These are phyloP conservation scores for Gnomoniopsis smithogilvyi DNA, from an alignment of 2,329 filamentous ascomycete species.

Conservation along the genomic window DNA sequence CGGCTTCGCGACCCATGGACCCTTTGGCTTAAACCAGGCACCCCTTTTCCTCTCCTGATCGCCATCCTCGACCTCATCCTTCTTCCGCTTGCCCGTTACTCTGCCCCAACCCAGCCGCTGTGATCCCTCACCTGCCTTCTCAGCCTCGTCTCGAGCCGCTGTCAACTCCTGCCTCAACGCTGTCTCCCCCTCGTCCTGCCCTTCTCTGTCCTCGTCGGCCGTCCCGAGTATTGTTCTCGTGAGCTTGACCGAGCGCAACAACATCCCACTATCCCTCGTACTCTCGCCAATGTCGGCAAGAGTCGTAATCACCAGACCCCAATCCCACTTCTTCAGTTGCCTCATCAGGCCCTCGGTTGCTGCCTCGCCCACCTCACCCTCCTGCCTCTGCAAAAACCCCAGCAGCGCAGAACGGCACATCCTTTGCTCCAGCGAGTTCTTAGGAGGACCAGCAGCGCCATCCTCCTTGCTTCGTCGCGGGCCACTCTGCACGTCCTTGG, in stretches of 20 bases:
- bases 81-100: slow-evolving; percentile 11
- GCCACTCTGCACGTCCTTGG: slow-evolving; percentile 4
- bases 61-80: slow-evolving; percentile 22
- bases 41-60: background rate
- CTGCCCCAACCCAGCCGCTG: background rate
- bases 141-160: background rate
- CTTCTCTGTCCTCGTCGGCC: slow-evolving; percentile 23
- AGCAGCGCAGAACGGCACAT: slow-evolving; percentile 34
- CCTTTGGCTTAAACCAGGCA: slow-evolving; percentile 48
- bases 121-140: background rate
- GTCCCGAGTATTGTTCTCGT: slow-evolving; percentile 21
- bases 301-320: slow-evolving; percentile 23
- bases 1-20: slow-evolving; percentile 54
- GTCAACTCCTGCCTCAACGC: slow-evolving; percentile 5
- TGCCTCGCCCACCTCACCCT: slow-evolving; percentile 18
- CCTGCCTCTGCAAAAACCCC: slow-evolving; percentile 35
- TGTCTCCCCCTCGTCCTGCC: slow-evolving; percentile 4
- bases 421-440: slow-evolving; percentile 4
- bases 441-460: background rate
- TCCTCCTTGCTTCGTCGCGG: no score
- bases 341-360: slow-evolving; percentile 19
- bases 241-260: slow-evolving; percentile 27
- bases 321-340: slow-evolving; percentile 27
- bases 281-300: slow-evolving; percentile 28
- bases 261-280: slow-evolving; percentile 24